phyloP scores from a whole-genome alignment of 1,284 basidiomycete genomes.

The Xerocomus cyaneibrunnescens region DNA sequence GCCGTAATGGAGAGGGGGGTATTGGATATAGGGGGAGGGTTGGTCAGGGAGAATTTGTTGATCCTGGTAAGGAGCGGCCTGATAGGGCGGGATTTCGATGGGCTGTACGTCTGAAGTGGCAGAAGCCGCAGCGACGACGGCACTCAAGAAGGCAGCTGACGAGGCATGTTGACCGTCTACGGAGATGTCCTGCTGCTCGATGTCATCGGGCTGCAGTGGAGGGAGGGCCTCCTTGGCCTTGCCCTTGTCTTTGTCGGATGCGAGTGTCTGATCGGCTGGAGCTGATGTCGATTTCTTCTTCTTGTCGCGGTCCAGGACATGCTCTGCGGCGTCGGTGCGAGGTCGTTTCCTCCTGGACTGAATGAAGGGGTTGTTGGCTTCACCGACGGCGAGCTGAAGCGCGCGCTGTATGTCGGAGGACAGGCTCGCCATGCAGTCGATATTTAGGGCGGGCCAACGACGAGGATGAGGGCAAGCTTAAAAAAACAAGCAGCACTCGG shows the following conservation, averaged over 20 bases:
- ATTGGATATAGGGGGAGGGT: constrained; percentile 31
- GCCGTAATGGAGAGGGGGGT: constrained; percentile 26
- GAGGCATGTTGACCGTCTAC: constrained; percentile 39
- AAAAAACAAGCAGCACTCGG: neutral
- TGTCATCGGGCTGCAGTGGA: neutral
- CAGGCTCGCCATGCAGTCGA: constrained; percentile 32
- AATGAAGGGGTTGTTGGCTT: constrained; percentile 38
- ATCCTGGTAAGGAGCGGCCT: constrained; percentile 27
- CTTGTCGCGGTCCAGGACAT: constrained; percentile 25
- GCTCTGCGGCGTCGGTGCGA: constrained; percentile 21
- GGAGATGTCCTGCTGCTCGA: constrained; percentile 31
- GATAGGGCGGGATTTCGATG: constrained; percentile 27
- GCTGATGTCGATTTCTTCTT: constrained; percentile 15
- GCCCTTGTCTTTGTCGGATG: constrained; percentile 34
- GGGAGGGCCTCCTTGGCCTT: constrained; percentile 38
- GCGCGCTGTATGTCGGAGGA: constrained; percentile 41
- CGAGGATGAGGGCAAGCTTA: constrained; percentile 42
- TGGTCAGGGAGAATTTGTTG: constrained; percentile 32
- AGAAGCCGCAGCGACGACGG: constrained; percentile 57
- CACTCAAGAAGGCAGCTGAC: constrained; percentile 58
- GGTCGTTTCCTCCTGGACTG: constrained; percentile 30
- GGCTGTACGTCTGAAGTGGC: constrained; percentile 36
- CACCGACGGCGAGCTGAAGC: constrained; percentile 42
- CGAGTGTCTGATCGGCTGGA: neutral
- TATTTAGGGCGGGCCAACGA: constrained; percentile 40